A percentile compares a stretch with the other conserved stretches of the same genome.
These are phyloP conservation scores for Forsythia suspensa DNA, from an alignment of 257 asterid species.

Conservation along the genomic window DNA sequence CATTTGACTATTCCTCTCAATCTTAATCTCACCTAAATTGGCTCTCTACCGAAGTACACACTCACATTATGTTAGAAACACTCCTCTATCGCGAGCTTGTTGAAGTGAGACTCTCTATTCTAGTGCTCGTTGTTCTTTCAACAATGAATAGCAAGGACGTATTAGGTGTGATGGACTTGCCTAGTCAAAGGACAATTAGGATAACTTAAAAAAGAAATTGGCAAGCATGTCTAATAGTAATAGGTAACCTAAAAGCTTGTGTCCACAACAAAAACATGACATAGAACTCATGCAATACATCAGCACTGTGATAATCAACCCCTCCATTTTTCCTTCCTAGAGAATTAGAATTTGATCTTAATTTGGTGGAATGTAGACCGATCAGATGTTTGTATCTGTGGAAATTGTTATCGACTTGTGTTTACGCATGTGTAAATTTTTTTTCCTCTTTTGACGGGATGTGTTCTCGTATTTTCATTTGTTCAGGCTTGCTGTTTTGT, in stretches of 20 bases:
- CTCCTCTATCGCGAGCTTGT: not conserved
- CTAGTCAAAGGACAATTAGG: too few species aligned
- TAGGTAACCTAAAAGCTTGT: not conserved
- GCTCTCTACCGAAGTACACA: not conserved
- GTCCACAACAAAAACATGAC: not conserved
- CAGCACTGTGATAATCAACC: not conserved
- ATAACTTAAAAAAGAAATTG: not conserved
- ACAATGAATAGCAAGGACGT: too few species aligned
- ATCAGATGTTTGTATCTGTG: conserved; percentile 5
- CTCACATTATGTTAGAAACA: not conserved
- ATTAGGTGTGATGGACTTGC: too few species aligned
- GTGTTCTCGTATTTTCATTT: conserved; percentile 19
- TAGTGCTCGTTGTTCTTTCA: too few species aligned
- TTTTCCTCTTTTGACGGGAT: conserved; percentile 9
- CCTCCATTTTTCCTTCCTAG: not conserved
- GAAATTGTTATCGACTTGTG: not conserved
- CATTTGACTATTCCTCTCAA: not conserved
- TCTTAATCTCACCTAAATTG: not conserved
- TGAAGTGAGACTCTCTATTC: too few species aligned
- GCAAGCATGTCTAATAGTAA: not conserved
- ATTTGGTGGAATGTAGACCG: not conserved
- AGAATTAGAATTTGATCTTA: conserved; percentile 4
- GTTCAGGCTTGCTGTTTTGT: conserved; percentile 87
- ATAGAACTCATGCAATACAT: not conserved
- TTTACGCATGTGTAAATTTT: not conserved